Evolutionary conservation across 169 alveolate genomes (phyloP).

Genomic region (Eimeria necatrix): DNA sequence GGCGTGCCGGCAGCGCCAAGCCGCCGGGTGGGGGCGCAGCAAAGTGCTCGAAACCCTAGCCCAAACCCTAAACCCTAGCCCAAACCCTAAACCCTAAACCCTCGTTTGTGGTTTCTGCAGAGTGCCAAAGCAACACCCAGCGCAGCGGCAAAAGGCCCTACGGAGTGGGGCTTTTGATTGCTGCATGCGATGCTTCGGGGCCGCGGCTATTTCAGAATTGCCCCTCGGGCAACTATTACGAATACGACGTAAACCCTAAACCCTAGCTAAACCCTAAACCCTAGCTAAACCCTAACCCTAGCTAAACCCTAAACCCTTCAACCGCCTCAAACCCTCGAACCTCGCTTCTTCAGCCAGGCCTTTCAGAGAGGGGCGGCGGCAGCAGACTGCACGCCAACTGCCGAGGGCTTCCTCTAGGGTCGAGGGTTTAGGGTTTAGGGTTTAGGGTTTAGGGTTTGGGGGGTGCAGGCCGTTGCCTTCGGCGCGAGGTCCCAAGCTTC

Average conservation of each 20-base stretch:
- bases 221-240: conserved; percentile 98
- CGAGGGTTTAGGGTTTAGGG: conserved; percentile 46
- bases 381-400: too few species aligned
- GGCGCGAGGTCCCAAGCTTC: conserved; percentile 99
- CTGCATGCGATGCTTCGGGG: conserved; percentile 87
- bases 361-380: too few species aligned
- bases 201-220: conserved; percentile 97
- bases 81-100: conserved; percentile 32
- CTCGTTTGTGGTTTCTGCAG: conserved; percentile 79
- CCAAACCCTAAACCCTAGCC: neutral
- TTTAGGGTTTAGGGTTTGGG: conserved; percentile 19
- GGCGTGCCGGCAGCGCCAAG: too few species aligned
- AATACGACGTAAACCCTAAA: conserved; percentile 89
- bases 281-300: conserved; percentile 8
- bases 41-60: neutral
- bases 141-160: conserved; percentile 97
- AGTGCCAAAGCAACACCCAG: conserved; percentile 97
- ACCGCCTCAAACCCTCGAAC: neutral
- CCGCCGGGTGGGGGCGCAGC: neutral
- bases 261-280: conserved; percentile 9
- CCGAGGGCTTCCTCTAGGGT: neutral
- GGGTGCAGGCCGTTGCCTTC: conserved; percentile 95
- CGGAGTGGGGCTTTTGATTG: conserved; percentile 97
- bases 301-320: neutral
- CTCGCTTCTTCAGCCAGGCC: too few species aligned